Percentiles rank a stretch among this genome's conserved stretches.
phyloP scores from a whole-genome alignment of 305 asterid species.

The Solanum hybrid region DNA sequence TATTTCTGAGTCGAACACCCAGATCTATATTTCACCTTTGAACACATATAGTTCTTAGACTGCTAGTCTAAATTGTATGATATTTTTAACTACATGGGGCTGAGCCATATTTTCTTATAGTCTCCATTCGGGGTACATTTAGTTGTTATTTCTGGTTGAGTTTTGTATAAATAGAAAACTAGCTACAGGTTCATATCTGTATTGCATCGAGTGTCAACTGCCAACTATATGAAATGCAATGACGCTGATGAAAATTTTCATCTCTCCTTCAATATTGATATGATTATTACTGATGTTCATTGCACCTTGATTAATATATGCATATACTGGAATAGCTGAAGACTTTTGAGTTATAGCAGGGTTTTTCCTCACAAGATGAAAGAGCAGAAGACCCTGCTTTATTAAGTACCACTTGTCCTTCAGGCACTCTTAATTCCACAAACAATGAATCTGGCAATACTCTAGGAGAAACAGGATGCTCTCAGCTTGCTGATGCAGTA shows the following conservation, averaged over 20 bases:
- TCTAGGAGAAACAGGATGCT: background rate
- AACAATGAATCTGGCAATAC: background rate
- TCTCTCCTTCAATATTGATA: background rate
- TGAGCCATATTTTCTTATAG: background rate
- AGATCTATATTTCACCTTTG: background rate
- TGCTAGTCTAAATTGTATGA: background rate
- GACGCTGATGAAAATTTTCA: background rate
- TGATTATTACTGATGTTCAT: background rate
- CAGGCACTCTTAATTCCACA: background rate
- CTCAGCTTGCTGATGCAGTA: background rate
- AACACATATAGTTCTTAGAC: background rate
- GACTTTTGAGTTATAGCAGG: background rate
- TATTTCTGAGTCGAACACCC: background rate
- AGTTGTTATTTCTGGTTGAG: background rate
- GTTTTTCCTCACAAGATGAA: background rate
- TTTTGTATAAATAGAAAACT: background rate
- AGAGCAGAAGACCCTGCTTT: background rate
- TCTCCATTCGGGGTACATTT: background rate
- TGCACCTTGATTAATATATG: background rate
- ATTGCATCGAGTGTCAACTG: background rate
- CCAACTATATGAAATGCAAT: background rate
- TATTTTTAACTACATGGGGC: background rate
- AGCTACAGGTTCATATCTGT: background rate
- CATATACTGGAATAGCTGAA: background rate
- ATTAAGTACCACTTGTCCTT: background rate